Evolutionary conservation across 192 early-diverging fungal genomes (phyloP), one percentile per base, ranked within the genome.

Genomic region (Coemansia sp.): DNA sequence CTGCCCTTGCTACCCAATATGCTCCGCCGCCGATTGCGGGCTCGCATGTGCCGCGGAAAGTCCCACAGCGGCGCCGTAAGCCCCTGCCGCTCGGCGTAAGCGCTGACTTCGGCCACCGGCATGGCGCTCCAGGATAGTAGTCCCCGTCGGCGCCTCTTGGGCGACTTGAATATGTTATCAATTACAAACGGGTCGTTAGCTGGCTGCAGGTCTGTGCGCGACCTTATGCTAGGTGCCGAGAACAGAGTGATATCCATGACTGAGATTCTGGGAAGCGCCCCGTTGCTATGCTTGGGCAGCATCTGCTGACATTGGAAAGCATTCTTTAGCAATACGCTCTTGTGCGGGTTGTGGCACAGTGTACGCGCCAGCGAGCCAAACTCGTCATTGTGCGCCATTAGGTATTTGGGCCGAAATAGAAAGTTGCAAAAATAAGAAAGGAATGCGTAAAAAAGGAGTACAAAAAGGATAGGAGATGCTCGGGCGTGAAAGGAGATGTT

Each of bases 121-220:
- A 75, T 67, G 10, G 72, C 62, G 45, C 73, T 69, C 78, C 78
- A 80, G 31, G 78, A 80, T 9, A 80, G 60, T 26, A 80, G 39
- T 5, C 78, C 78, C 11, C 78, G 69, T 24, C 78, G 73, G 1
- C 69, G 65, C 60, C 71, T 80, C 14, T 71, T 74, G 36, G 72
- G 73, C 33, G 78, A 75, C 59, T 80, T 80, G 69, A 80, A 80
- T n/a, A 80, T 80, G 24, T 80, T 80, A 60, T 80, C 78, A 2
- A 72, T 38, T 10, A 80, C 39, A 65, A 80, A 80, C 21, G 78
- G 78, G 46, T 80, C 78, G 56, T 80, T 80, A 0, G 61, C 45
- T 1, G 78, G 78, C 60, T 80, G 78, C 37, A 80, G 43, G 13
- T 69, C 78, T 31, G 67, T 55, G 14, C 77, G 72, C 18, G 64